Percentiles rank a stretch among this genome's conserved stretches.
These are phyloP conservation scores for Blastocystis hominis DNA, from an alignment of 352 stramenopile species.

Conservation along the genomic window DNA sequence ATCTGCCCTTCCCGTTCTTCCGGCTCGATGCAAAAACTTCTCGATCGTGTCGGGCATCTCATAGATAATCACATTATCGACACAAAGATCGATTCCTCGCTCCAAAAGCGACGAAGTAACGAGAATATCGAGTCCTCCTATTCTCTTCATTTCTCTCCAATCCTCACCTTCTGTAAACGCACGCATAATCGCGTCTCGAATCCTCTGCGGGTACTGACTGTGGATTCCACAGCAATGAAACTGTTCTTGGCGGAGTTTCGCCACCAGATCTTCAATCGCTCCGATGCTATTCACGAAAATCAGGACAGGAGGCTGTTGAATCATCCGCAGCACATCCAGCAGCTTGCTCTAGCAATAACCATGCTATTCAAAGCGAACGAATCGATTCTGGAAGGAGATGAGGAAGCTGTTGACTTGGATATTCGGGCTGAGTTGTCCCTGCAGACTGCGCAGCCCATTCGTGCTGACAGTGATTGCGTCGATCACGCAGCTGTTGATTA, in stretches of 20 bases:
- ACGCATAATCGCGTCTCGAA: not conserved
- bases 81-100: slow-evolving; percentile 27
- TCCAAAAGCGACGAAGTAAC: slow-evolving; percentile 23
- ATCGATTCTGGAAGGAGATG: not conserved
- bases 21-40: slow-evolving; percentile 27
- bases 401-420: not conserved
- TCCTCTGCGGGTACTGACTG: slow-evolving; percentile 17
- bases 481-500: slow-evolving; percentile 29
- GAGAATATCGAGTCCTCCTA: slow-evolving; percentile 1
- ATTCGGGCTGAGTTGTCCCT: not conserved
- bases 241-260: slow-evolving; percentile 2
- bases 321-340: not conserved
- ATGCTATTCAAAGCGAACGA: not conserved
- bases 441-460: not conserved
- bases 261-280: slow-evolving; percentile 23
- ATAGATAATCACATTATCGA: slow-evolving; percentile 39
- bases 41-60: slow-evolving; percentile 47
- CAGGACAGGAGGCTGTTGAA: not conserved
- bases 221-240: slow-evolving; percentile 46
- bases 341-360: not conserved
- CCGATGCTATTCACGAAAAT: slow-evolving; percentile 49
- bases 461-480: slow-evolving; percentile 17
- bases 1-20: not conserved
- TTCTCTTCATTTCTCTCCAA: not conserved
- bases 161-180: slow-evolving; percentile 2